Conservation (phyloP, 768 basidiomycete genomes). For the Lactarius akahatsu region DNA sequence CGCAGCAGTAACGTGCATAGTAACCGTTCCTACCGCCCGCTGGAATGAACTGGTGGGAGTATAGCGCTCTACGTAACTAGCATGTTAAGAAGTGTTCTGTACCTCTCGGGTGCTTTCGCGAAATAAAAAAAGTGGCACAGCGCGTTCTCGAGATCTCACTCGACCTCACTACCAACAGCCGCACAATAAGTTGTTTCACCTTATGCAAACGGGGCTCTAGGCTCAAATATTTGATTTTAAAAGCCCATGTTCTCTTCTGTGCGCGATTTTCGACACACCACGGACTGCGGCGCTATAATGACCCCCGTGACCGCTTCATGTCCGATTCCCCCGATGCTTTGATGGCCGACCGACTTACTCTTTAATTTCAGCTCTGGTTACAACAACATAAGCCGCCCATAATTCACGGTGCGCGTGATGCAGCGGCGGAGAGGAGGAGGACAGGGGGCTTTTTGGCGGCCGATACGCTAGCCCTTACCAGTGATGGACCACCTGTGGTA, state of each 20-base stretch:
- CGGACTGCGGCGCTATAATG: slow-evolving; percentile 1
- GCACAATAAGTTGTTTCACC: not conserved
- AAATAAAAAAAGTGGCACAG: not conserved
- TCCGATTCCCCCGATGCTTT: slow-evolving; percentile 5
- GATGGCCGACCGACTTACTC: not conserved
- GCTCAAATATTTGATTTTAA: slow-evolving; percentile 2
- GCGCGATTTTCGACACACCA: not conserved
- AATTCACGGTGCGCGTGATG: not conserved
- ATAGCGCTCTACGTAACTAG: not conserved
- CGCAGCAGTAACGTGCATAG: not conserved
- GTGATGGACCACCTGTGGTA: not conserved
- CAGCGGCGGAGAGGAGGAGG: not conserved
- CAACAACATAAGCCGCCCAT: not conserved
- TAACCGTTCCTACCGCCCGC: not conserved
- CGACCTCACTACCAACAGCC: not conserved
- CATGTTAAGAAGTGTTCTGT: not conserved
- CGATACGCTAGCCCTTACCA: not conserved
- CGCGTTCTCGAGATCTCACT: not conserved
- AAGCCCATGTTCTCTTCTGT: not conserved
- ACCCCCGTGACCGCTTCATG: slow-evolving; percentile 10
- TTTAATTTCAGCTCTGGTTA: not conserved
- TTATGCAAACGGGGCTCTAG: not conserved
- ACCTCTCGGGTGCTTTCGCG: not conserved
- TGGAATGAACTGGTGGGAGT: not conserved
- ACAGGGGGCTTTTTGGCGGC: not conserved